Evolutionary conservation across 176 grass and related monocot species (phyloP), one percentile per base, ranked within the genome.

Genomic region (Tillandsia fasciculata): DNA sequence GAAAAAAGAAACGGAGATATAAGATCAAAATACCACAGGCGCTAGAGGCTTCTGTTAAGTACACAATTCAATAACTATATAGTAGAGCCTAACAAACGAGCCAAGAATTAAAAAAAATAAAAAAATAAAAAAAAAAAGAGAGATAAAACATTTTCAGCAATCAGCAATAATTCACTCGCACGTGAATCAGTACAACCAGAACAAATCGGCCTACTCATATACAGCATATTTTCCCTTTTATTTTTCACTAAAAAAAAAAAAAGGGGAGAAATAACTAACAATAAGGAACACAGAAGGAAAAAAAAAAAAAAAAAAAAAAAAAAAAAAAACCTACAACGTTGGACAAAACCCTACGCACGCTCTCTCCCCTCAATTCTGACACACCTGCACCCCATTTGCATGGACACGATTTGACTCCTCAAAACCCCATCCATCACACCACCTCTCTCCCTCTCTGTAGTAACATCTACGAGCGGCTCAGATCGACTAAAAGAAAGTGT

Each of bases 371-470:
- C 74, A 58, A 26, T 29, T 65, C 89, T 91, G 89, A 91, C 85
- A 91, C 50, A 4, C 53, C 77, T 92, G 82, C 74, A 68, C 82
- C 84, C 89, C 89, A 88, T 80, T 85, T 88, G 89, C 89, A 88
- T 88, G 89, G 89, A 85, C 85, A 88, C 79, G 89, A 92, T 92
- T 92, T 88, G 89, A 92, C 89, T 75, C 79, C 83, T 85, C 85
- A 80, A 72, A 72, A 76, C 63, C 51, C 72, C 24, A 74, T 42
- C 17, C 18, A 63, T 18, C 20, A 76, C 73, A 24, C 63, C 28
- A 52, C 64, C 26, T 3, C 22, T 47, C 64, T 42, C 24, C 72
- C 67, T 47, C 63, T 52, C 50, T 52, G 13, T 53, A 63, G 1
- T 18, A 70, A 52, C 58, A 7, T 42, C 33, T 42, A 42, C 7